Conservation (phyloP, 768 basidiomycete genomes). For the Tylopilus subfusipes region DNA sequence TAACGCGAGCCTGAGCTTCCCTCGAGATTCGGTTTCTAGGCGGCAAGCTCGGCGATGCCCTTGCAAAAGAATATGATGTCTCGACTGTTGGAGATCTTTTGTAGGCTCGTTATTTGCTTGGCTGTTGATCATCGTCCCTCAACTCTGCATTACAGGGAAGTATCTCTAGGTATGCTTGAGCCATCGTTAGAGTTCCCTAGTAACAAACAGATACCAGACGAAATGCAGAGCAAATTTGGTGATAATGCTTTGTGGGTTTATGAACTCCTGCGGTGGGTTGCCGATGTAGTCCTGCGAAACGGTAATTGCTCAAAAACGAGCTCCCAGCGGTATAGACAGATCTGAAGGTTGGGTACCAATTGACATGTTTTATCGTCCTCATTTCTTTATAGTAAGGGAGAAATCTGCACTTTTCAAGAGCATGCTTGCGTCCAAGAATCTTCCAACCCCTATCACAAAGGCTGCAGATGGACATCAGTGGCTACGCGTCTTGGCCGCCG, state of each 20-base stretch:
- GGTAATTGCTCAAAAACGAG: neutral
- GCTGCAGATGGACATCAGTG: constrained; percentile 79
- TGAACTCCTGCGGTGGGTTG: constrained; percentile 74
- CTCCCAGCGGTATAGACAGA: constrained; percentile 74
- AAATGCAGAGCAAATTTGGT: constrained; percentile 78
- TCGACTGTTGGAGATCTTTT: constrained; percentile 88
- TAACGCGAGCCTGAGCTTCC: neutral
- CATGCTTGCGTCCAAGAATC: constrained; percentile 96
- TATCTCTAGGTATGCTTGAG: constrained; percentile 49
- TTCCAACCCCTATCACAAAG: constrained; percentile 72
- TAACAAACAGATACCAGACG: constrained; percentile 42
- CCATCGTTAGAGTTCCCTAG: neutral
- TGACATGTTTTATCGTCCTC: neutral
- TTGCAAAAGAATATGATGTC: constrained; percentile 85
- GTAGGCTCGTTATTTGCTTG: constrained; percentile 44
- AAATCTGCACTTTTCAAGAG: constrained; percentile 79
- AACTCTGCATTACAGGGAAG: constrained; percentile 37
- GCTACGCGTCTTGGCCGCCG: constrained; percentile 89
- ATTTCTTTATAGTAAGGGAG: constrained; percentile 64
- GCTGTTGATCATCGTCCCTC: neutral
- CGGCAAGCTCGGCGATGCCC: constrained; percentile 86
- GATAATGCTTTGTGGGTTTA: constrained; percentile 89
- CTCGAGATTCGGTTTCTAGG: constrained; percentile 87
- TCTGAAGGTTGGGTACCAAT: constrained; percentile 60
- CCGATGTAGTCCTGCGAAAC: neutral